Evolutionary conservation across 2,329 filamentous ascomycete species (phyloP).

Genomic region (Aotearoamyces nothofagi): DNA sequence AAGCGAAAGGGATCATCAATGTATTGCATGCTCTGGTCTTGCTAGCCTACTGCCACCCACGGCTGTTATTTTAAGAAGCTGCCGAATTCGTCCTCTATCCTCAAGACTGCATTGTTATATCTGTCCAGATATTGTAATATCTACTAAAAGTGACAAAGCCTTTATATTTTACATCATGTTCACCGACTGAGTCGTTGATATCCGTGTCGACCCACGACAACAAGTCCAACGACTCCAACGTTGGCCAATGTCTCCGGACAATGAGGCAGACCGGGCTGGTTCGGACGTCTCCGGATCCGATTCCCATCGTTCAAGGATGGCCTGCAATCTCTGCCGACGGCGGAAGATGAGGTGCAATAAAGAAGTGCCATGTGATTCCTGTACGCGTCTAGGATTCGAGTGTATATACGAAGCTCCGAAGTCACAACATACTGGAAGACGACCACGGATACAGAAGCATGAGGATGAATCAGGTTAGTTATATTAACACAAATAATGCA

Average conservation of each 20-base stretch:
- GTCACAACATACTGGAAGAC: not conserved
- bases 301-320: constrained; percentile 1
- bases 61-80: not conserved
- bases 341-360: constrained; percentile 6
- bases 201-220: not conserved
- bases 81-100: not conserved
- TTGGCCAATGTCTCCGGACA: not conserved
- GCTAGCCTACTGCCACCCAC: not conserved
- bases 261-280: not conserved
- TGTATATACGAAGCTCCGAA: constrained; percentile 4
- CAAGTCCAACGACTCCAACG: not conserved
- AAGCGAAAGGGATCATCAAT: no score
- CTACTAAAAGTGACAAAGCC: no score
- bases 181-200: no score
- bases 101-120: not conserved
- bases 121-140: no score
- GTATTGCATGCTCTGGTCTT: no score
- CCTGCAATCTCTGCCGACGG: constrained; percentile 6
- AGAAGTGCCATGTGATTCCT: constrained; percentile 6
- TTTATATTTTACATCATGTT: no score
- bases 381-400: constrained; percentile 6
- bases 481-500: no score
- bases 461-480: no score
- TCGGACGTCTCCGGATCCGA: not conserved
- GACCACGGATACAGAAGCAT: constrained; percentile 2